These are phyloP conservation scores for Porpolomopsis calyptriformis DNA, from an alignment of 768 basidiomycete genomes.

Conservation along the genomic window DNA sequence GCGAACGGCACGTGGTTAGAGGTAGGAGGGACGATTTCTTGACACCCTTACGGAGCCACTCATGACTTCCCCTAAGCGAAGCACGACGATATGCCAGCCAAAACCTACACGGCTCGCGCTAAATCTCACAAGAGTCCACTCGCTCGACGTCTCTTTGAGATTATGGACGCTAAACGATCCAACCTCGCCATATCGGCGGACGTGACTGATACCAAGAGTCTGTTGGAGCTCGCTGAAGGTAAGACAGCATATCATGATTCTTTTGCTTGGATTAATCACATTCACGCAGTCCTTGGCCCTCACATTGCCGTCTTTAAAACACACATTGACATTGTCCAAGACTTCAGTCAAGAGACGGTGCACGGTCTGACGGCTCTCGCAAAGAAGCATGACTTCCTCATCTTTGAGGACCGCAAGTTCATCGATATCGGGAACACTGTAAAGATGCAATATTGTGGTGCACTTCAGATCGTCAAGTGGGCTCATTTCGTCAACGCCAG, in stretches of 20 bases:
- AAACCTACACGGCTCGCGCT: conserved; percentile 56
- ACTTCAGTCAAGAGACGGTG: conserved; percentile 70
- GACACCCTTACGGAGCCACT: too few species aligned
- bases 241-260: conserved; percentile 93
- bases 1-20: too few species aligned
- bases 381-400: conserved; percentile 79
- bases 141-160: conserved; percentile 65
- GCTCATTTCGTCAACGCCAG: conserved; percentile 97
- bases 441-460: conserved; percentile 84
- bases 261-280: conserved; percentile 41
- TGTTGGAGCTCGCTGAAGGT: conserved; percentile 75
- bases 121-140: conserved; percentile 57
- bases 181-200: conserved; percentile 97
- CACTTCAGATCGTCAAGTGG: conserved; percentile 92
- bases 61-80: too few species aligned
- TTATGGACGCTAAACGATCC: conserved; percentile 76
- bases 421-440: conserved; percentile 96
- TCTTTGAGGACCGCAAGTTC: conserved; percentile 98
- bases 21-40: too few species aligned
- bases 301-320: conserved; percentile 47
- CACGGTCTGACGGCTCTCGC: conserved; percentile 60
- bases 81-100: background rate
- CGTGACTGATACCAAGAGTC: conserved; percentile 68
- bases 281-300: conserved; percentile 17
- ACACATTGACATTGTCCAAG: conserved; percentile 90